Evolutionary conservation across 768 basidiomycete species (phyloP), one percentile per base, ranked within the genome.

Genomic region (Pleurotus ostreatus): DNA sequence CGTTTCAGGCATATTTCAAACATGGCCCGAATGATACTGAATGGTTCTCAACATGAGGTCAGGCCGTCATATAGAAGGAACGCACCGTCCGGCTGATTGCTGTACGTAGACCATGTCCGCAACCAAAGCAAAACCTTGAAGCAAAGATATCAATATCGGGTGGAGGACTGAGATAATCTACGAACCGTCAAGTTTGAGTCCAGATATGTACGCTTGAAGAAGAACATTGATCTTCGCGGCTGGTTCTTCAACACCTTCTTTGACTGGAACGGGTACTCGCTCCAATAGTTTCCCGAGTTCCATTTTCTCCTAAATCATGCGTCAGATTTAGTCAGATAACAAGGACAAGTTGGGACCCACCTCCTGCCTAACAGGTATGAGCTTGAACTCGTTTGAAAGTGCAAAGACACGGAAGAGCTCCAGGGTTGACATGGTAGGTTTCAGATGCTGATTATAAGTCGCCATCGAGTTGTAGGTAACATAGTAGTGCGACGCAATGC

Each of bases 1-100:
- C 94, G 86, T 73, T 96, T 97, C 57, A 98, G 74, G 68, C 95
- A 98, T 55, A 98, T 99, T 71, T 99, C 96, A 63, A 94, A 98
- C 66, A 99, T 91, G 13, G 96, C 96, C 16, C 94, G 92, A 39
- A 98, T 74, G 63, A 98, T 97, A 63, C 89, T 89, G 40, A 49
- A 12, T 8, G 13, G 5, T 26, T 43, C 26, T 15, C 52, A 20
- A 45, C 23, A 38, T 15, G 11, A 9, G 8, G 22, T 4, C 51
- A 52, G 5, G 3, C 56, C n/a, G 16, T 22, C 2, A n/a, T 48
- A 8, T 12, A 44, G 25, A 12, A 47, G 5, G 9, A 9, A 67
- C 78, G 55, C 57, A 88, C 80, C 92, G 89, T 48, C 97, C 97
- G 2, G 97, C 97, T 6, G 94, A 97, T 65, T 99, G 97, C 57